Evolutionary conservation across 257 asterid genomes (phyloP).

Genomic region (Nicotiana obtusifolia): DNA sequence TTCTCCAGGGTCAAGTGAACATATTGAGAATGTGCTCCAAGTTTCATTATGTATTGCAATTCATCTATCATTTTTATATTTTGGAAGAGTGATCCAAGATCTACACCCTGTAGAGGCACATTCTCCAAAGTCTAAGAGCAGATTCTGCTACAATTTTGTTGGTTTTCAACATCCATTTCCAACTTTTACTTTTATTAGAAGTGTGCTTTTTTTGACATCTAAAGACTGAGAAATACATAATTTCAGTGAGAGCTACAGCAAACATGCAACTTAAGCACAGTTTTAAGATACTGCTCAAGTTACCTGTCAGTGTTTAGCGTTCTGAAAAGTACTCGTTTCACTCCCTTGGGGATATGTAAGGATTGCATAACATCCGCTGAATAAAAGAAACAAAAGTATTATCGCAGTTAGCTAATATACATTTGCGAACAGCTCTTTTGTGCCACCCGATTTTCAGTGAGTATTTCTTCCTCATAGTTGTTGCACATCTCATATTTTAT

Average conservation of each 20-base stretch:
- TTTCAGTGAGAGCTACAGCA: not conserved
- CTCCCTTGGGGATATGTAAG: slow-evolving; percentile 80
- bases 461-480: not conserved
- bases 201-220: too few species aligned
- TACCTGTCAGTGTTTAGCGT: slow-evolving; percentile 97
- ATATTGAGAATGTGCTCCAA: not conserved
- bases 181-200: not conserved
- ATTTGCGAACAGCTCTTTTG: not conserved
- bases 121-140: not conserved
- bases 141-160: not conserved
- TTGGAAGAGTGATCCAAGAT: not conserved
- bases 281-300: not conserved
- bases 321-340: slow-evolving; percentile 84
- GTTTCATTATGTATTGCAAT: not conserved
- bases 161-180: not conserved
- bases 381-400: slow-evolving; percentile 1
- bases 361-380: slow-evolving; percentile 93
- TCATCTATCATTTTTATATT: not conserved
- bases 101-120: not conserved
- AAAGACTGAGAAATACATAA: too few species aligned
- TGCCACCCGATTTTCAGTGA: not conserved
- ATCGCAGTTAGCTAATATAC: not conserved
- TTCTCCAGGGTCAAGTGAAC: not conserved
- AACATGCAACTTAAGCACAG: slow-evolving; percentile 6
- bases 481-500: not conserved